Evolutionary conservation across 2,329 filamentous ascomycete genomes (phyloP).

Genomic region (Penicillium psychrosexuale): DNA sequence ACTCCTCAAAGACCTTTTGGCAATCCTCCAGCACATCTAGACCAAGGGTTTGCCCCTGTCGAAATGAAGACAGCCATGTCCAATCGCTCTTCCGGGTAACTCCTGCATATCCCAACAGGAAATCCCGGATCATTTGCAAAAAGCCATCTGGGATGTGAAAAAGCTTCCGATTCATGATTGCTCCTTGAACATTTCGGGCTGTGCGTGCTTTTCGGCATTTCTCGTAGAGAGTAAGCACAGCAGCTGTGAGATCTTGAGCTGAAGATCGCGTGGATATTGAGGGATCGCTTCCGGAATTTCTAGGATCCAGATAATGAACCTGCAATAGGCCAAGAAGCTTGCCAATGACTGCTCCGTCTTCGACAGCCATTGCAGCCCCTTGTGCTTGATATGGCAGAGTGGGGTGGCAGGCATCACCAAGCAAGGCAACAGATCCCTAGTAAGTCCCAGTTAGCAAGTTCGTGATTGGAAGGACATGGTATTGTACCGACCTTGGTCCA

Average conservation of each 20-base stretch:
- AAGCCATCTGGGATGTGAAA: conserved; percentile 22
- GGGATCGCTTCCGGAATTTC: conserved; percentile 35
- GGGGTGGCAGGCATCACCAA: conserved; percentile 60
- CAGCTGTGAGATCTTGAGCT: not conserved
- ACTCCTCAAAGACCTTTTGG: not conserved
- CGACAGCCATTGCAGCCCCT: conserved; percentile 63
- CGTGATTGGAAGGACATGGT: not conserved
- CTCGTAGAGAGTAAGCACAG: conserved; percentile 13
- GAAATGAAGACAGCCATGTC: conserved; percentile 14
- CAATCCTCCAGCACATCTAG: conserved; percentile 15
- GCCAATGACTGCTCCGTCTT: conserved; percentile 64
- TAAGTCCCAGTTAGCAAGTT: not conserved
- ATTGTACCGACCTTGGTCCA: conserved; percentile 32
- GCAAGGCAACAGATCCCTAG: conserved; percentile 16
- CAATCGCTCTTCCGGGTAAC: conserved; percentile 20
- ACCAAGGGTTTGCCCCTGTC: conserved; percentile 13
- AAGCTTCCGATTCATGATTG: conserved; percentile 12
- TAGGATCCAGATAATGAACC: not conserved
- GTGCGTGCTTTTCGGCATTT: conserved; percentile 17
- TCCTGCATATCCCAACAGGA: conserved; percentile 10
- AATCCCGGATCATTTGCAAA: conserved; percentile 13
- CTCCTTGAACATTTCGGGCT: conserved; percentile 16
- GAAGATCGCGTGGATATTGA: not conserved
- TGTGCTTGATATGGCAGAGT: conserved; percentile 62
- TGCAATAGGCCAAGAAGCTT: conserved; percentile 47